Evolutionary conservation across 768 basidiomycete genomes (phyloP).

Genomic region (Rhodosporidiobolus sp.): DNA sequence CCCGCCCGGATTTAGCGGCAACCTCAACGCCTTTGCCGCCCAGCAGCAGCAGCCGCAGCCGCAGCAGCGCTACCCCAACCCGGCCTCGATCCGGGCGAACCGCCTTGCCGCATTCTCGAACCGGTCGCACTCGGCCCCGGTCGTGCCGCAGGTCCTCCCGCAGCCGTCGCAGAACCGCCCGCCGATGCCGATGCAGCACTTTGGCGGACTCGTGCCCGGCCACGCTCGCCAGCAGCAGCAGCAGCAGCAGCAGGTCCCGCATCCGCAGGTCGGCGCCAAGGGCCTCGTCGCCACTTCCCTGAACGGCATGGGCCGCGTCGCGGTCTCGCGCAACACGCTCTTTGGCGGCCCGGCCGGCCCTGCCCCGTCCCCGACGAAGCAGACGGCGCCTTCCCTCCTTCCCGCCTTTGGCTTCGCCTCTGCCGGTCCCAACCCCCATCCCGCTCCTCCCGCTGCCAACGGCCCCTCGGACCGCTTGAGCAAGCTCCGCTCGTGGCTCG

Average conservation of each 20-base stretch:
- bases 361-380: neutral
- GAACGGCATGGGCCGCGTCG: constrained; percentile 36
- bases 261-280: neutral
- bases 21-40: neutral
- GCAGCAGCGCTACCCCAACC: constrained; percentile 1
- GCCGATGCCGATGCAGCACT: too few relatives aligned
- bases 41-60: neutral
- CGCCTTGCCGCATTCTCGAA: constrained; percentile 5
- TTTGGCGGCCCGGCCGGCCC: constrained; percentile 4
- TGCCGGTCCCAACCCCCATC: too few relatives aligned
- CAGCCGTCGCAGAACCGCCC: too few relatives aligned
- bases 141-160: neutral
- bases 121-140: constrained; percentile 14
- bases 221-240: neutral
- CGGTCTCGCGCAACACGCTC: constrained; percentile 21
- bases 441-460: too few relatives aligned
- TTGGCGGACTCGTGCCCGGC: neutral
- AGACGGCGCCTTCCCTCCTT: constrained; percentile 12
- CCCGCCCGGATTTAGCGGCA: neutral
- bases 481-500: constrained; percentile 34
- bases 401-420: constrained; percentile 4
- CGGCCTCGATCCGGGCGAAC: neutral
- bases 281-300: constrained; percentile 23
- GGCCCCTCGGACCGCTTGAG: neutral
- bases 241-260: neutral